phyloP scores from a whole-genome alignment of 2,329 filamentous ascomycete species.

The Calonectria pseudoreteaudii region DNA sequence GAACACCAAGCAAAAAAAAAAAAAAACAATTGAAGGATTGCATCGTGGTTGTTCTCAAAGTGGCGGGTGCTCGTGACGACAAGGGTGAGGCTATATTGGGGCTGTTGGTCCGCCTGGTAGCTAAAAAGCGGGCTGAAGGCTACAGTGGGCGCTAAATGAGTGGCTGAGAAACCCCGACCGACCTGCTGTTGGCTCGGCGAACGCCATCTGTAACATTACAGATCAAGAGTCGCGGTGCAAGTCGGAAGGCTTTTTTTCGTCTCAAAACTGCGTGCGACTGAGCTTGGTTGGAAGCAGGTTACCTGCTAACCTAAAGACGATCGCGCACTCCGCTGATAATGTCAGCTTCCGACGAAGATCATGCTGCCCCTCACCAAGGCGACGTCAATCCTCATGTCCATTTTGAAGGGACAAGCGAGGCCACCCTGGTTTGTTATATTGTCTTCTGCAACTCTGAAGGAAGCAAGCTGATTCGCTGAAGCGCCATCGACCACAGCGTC shows the following conservation, averaged over 20 bases:
- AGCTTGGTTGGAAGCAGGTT: background rate
- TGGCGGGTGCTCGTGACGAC: background rate
- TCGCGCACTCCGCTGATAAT: background rate
- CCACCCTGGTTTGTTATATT: background rate
- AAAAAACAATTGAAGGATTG: background rate
- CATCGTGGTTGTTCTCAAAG: background rate
- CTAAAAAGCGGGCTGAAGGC: background rate
- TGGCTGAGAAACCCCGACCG: background rate
- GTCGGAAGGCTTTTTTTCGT: background rate
- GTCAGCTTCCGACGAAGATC: background rate
- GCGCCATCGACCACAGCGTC: constrained; percentile 19
- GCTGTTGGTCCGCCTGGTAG: background rate
- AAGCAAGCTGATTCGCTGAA: constrained; percentile 19
- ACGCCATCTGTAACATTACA: background rate
- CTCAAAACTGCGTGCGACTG: background rate
- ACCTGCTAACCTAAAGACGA: background rate
- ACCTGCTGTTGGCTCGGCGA: background rate
- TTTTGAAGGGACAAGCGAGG: background rate
- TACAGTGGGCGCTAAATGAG: background rate
- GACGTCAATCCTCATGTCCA: background rate
- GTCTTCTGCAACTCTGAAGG: background rate
- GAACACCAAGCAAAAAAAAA: background rate
- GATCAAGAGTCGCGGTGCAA: background rate
- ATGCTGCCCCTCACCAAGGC: background rate
- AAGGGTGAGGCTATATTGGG: background rate